Base-by-base conservation (phyloP, 176 grass and related monocot genomes). In the Phragmites australis region DNA sequence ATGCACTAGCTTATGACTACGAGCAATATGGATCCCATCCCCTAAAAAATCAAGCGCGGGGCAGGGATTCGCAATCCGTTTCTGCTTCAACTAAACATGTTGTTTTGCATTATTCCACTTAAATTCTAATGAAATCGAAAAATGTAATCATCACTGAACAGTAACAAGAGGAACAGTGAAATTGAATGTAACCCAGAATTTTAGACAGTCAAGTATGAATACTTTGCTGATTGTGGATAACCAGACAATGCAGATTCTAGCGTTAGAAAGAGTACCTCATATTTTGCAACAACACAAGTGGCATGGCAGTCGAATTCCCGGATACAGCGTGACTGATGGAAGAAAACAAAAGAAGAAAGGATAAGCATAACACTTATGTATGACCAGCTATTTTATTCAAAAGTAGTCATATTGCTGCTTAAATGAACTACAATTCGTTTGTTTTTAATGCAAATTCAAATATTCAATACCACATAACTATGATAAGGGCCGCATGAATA, bases 281-380 rank as follows among this genome's bases (percentile, higher is more conserved):
- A 97, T 63, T 94, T 94, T 64, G 87, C 96, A 89, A 95, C 86
- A 76, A 81, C 74, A 74, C 92, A 90, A 84, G 96, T 95, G 11
- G 96, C 95, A 81, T 97, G 95, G 25, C 69, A 87, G 74, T 97
- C 95, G 40, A 97, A 97, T 79, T 97, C 95, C 63, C 92, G 63
- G 55, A 94, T 87, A 83, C 90, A 87, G 77, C 74, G 46, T 70
- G 92, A 97, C 96, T 99, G 84, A 55, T 25, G 80, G 84, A 32
- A 71, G 1, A 43, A 84, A 68, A 48, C 37, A 57, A 70, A 74
- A 72, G 16, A 74, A 41, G 45, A 65, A 54, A 6, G 22, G 18
- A 65, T 77, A 71, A 77, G 66, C 13, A 76, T 1, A 40, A 6
- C 15, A 4, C 32, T 70, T 57, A 74, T 43, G 26, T 52, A 67